Percentiles rank a stretch among this genome's conserved stretches.
These are phyloP conservation scores for Lactarius deliciosus DNA, from an alignment of 768 basidiomycete species.

Conservation along the genomic window DNA sequence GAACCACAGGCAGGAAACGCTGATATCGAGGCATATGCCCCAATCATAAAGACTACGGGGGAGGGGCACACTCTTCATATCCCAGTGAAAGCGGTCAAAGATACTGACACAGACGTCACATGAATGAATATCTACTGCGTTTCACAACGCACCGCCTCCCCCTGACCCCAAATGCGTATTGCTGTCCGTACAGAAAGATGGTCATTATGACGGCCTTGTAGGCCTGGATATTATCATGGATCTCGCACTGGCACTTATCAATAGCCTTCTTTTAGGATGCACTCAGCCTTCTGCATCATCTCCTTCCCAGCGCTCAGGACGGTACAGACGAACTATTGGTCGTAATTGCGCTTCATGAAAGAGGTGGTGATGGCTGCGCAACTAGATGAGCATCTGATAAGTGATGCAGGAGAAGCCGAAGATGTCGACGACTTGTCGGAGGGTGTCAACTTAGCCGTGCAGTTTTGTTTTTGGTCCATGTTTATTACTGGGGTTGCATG, in stretches of 20 bases:
- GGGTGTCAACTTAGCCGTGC: constrained; percentile 9
- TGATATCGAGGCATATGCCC: too few species aligned
- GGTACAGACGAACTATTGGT: constrained; percentile 38
- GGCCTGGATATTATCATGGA: neutral
- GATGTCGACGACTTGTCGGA: constrained; percentile 17
- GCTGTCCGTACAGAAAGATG: constrained; percentile 24
- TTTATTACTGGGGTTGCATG: too few species aligned
- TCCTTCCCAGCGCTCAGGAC: constrained; percentile 37
- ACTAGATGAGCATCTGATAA: constrained; percentile 37
- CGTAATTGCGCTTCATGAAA: constrained; percentile 38
- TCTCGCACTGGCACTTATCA: neutral
- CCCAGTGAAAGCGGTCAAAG: too few species aligned
- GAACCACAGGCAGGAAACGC: too few species aligned
- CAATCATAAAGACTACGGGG: too few species aligned
- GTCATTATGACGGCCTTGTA: constrained; percentile 27
- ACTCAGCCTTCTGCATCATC: constrained; percentile 39
- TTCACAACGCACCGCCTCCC: constrained; percentile 25
- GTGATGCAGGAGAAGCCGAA: constrained; percentile 26
- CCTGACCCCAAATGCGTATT: constrained; percentile 20
- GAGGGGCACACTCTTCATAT: too few species aligned
- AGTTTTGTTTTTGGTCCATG: too few species aligned
- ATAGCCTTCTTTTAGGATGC: constrained; percentile 39
- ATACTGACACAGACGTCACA: too few species aligned
- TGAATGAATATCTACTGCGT: constrained; percentile 16
- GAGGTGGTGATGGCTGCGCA: constrained; percentile 45